Base-by-base conservation (phyloP, 2,329 filamentous ascomycete genomes). In the Sclerotinia subarctica region DNA sequence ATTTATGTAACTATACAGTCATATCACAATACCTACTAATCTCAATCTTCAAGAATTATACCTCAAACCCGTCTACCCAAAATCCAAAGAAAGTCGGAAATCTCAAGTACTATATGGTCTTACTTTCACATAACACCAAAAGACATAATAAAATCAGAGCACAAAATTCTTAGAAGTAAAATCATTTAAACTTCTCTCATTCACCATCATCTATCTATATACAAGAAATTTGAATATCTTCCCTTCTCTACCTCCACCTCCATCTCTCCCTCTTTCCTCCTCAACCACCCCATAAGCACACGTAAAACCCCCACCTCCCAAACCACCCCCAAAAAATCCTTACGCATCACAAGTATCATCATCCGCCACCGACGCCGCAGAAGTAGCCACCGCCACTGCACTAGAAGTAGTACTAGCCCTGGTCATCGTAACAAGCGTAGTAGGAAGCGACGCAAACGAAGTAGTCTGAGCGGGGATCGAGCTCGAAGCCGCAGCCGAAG, bases 291-390 rank as follows among this genome's bases (percentile, higher is more conserved):
- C 26, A 46, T 29, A 46, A 21, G n/a, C 21, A 32, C 56, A 32
- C 19, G 29, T 19, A 21, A 3, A 29, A 4, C 5, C 24, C 24
- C 2, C 19, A 1, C 21, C 11, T 4, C 11, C 10, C 2, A 13
- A 38, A 15, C 38, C 13, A 42, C 11, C 38, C 13, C 3, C 32
- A 13, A 11, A 21, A 13, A 49, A 5, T 7, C 17, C 38, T 63
- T 63, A 67, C 26, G 57, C 57, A 26, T 56, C 65, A n/a, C 65
- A 67, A 38, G 57, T 17, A 24, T 67, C 57, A 19, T 60, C 54
- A 62, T 53, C 56, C 2, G 35, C 65, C 17, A 8, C 65, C n/a
- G 38, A 5, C 0, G 65, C 24, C 13, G 57, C 42, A 46, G 46
- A 24, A n/a, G 65, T 42, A 21, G 42, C 35, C 15, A 47, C 44